Percentiles rank a stretch among this genome's conserved stretches.
These are phyloP conservation scores for Auricularia sp. DNA, from an alignment of 768 basidiomycete genomes.

Conservation along the genomic window DNA sequence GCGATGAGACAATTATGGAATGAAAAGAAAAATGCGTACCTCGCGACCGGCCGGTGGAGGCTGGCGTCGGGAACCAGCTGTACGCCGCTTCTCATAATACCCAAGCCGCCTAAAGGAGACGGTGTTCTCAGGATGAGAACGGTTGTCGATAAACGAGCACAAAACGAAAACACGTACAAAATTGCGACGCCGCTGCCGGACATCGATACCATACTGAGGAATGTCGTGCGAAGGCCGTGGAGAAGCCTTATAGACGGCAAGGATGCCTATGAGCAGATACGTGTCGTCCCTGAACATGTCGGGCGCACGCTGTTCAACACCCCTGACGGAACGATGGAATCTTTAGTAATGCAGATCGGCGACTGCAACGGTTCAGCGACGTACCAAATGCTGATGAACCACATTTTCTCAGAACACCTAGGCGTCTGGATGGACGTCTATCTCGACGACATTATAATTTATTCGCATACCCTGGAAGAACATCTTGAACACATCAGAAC, in stretches of 20 bases:
- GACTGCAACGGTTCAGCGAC: conserved; percentile 24
- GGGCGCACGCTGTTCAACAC: conserved; percentile 10
- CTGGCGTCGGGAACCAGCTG: conserved; percentile 2
- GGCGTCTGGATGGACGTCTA: conserved; percentile 36
- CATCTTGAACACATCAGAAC: conserved; percentile 12
- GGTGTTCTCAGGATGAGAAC: neutral
- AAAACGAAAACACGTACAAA: conserved; percentile 5
- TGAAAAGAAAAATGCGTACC: conserved; percentile 13
- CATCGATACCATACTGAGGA: conserved; percentile 4
- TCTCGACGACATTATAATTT: conserved; percentile 38
- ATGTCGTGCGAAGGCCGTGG: neutral
- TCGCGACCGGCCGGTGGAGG: conserved; percentile 7
- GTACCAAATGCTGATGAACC: conserved; percentile 26
- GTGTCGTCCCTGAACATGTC: conserved; percentile 6
- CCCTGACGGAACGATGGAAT: too few relatives aligned
- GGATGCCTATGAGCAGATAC: conserved; percentile 16
- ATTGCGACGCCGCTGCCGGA: conserved; percentile 6
- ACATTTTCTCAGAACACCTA: conserved; percentile 23
- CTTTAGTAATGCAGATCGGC: conserved; percentile 4
- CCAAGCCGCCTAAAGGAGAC: neutral
- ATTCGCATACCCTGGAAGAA: conserved; percentile 28
- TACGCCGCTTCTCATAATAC: conserved; percentile 7
- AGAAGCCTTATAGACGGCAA: conserved; percentile 2
- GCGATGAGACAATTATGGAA: conserved; percentile 23
- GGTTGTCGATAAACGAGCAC: conserved; percentile 5